Evolutionary conservation across 108 stramenopile species (phyloP), one percentile per base, ranked within the genome.

Genomic region (Nitzschia palea): DNA sequence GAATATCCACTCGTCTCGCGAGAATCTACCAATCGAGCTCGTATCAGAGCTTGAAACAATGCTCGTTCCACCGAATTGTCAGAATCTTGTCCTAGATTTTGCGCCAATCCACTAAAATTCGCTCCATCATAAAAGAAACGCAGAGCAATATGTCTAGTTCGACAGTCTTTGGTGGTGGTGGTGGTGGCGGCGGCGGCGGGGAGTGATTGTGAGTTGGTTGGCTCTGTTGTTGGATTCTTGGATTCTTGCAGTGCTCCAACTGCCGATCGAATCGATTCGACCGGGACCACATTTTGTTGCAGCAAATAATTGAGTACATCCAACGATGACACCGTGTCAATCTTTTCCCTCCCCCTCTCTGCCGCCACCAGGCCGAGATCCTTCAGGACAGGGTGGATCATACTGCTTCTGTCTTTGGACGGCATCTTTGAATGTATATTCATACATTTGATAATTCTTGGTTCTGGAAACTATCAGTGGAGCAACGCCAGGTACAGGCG

Each of bases 81-180:
- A 18, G 61, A 54, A 8, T 77, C 80, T 32, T 67, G 70, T 2
- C 84, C 86, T 0, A 90, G 42, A 68, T 91, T 95, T 69, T 93
- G 80, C 2, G 95, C 90, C 62, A 96, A 83, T 15, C 97, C 97
- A 28, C 74, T 60, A 68, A 82, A 97, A 4, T 68, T 36, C 17
- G 83, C 76, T 23, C 97, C 97, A 67, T 97, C 96, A 73, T 98
- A 98, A 17, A 82, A 79, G 37, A 98, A 80, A 23, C 81, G 83
- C 9, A 98, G 71, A 0, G 96, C 95, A 45, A 98, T 76, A 69
- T 96, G 93, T 9, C 97, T 83, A 10, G 74, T 79, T 40, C 80
- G 70, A 32, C 44, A 40, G n/a, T 56, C 59, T 9, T 51, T 37
- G 8, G 29, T 55, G 22, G 10, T 55, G 26, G n/a, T 6, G 50